A percentile compares a stretch with the other conserved stretches of the same genome.
phyloP scores from a whole-genome alignment of 1,284 basidiomycete genomes.

The Mycena citricolor region DNA sequence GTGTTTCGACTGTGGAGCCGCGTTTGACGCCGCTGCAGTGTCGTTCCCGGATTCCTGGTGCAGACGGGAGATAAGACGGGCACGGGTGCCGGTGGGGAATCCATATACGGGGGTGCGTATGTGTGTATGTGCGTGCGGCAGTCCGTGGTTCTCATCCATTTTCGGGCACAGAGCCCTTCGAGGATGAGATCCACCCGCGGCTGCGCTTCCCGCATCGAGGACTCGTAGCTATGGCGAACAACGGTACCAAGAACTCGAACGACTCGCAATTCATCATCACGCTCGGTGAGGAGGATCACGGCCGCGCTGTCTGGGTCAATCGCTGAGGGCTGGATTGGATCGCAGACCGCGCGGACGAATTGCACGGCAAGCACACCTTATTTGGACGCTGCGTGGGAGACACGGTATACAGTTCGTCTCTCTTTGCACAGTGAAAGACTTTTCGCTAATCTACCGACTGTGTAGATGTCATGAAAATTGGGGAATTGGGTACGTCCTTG shows the following conservation, averaged over 20 bases:
- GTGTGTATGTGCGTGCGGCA: conserved; percentile 1
- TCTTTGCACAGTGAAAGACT: not conserved
- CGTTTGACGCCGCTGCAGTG: conserved; percentile 37
- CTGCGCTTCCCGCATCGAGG: conserved; percentile 85
- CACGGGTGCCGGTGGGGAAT: conserved; percentile 89
- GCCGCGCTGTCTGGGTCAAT: too few species aligned
- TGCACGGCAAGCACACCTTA: conserved; percentile 86
- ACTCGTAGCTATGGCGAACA: conserved; percentile 92
- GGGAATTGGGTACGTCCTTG: conserved; percentile 68
- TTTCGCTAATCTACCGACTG: conserved; percentile 7
- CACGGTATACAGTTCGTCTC: conserved; percentile 85
- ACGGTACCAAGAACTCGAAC: conserved; percentile 80
- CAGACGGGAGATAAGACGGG: conserved; percentile 96
- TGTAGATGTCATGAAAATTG: conserved; percentile 88
- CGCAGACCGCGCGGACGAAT: conserved; percentile 83
- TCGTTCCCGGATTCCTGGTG: conserved; percentile 86
- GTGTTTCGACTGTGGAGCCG: conserved; percentile 1
- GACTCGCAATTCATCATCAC: conserved; percentile 93
- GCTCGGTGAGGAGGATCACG: conserved; percentile 54
- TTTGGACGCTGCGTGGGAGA: conserved; percentile 82
- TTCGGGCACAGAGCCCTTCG: conserved; percentile 70
- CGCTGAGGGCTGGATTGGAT: too few species aligned
- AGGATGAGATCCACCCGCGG: conserved; percentile 92
- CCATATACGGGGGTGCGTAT: conserved; percentile 79
- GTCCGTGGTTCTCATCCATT: conserved; percentile 1